phyloP scores from a whole-genome alignment of 768 basidiomycete species.

The Podaxis sp. region DNA sequence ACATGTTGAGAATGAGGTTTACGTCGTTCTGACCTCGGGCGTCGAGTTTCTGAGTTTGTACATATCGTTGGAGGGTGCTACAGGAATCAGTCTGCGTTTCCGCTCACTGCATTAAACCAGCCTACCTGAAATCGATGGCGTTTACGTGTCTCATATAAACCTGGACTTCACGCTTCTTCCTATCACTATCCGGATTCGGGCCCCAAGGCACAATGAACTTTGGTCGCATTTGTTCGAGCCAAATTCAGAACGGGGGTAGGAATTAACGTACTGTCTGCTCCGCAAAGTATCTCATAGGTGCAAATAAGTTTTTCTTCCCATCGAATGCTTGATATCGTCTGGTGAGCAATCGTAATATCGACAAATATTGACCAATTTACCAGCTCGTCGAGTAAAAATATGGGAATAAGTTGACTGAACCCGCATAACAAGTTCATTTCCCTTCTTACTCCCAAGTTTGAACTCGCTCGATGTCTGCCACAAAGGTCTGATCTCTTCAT shows the following conservation, averaged over 20 bases:
- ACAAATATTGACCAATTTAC: constrained; percentile 17
- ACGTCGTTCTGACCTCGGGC: background rate
- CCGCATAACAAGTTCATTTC: constrained; percentile 30
- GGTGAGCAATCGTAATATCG: background rate
- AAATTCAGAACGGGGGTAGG: background rate
- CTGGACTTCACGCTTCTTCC: background rate
- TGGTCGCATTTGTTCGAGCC: background rate
- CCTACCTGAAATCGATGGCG: constrained; percentile 24
- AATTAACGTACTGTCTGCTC: constrained; percentile 1
- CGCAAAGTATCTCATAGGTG: constrained; percentile 21
- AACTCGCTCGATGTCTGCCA: constrained; percentile 23
- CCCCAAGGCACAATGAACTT: constrained; percentile 5
- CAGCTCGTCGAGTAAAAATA: constrained; percentile 27
- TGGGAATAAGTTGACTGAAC: constrained; percentile 26
- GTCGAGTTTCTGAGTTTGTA: background rate
- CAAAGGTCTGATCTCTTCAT: constrained; percentile 22
- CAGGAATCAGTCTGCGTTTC: background rate
- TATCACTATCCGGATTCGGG: background rate
- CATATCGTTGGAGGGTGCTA: constrained; percentile 8
- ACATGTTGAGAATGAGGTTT: constrained; percentile 28
- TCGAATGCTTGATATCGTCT: constrained; percentile 27
- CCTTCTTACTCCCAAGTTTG: constrained; percentile 26
- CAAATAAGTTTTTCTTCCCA: constrained; percentile 34
- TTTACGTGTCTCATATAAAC: constrained; percentile 28
- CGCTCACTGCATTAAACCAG: background rate